phyloP scores from a whole-genome alignment of 495 filamentous ascomycete genomes.

The Zalerion maritima region DNA sequence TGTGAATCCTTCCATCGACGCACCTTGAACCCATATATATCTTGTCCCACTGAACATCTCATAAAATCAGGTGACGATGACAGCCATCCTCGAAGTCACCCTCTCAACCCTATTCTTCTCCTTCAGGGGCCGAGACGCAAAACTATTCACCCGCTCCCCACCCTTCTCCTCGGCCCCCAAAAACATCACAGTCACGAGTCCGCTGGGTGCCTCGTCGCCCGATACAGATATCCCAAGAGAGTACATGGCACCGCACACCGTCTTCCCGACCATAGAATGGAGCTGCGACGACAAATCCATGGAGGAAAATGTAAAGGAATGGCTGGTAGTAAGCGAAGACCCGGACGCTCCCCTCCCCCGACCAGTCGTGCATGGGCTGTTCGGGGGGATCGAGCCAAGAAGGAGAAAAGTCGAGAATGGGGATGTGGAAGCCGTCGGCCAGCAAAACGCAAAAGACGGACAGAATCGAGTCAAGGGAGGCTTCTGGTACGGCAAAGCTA shows the following conservation, averaged over 20 bases:
- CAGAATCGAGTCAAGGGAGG: slow-evolving; percentile 24
- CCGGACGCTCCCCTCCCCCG: slow-evolving; percentile 32
- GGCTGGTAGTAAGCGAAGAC: slow-evolving; percentile 34
- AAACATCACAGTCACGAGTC: too few relatives aligned
- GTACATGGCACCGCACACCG: too few relatives aligned
- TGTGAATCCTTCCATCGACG: too few relatives aligned
- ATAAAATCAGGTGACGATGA: slow-evolving; percentile 7
- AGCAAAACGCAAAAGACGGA: slow-evolving; percentile 9
- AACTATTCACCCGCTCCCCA: slow-evolving; percentile 29
- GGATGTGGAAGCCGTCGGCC: slow-evolving; percentile 22
- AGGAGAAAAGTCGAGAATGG: slow-evolving; percentile 20
- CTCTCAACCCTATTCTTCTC: slow-evolving; percentile 21
- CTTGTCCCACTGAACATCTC: too few relatives aligned
- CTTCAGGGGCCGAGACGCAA: slow-evolving; percentile 27
- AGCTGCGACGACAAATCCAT: slow-evolving; percentile 13
- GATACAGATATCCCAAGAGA: too few relatives aligned
- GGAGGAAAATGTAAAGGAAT: slow-evolving; percentile 25
- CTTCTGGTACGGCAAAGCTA: slow-evolving; percentile 31
- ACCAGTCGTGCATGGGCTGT: slow-evolving; percentile 26
- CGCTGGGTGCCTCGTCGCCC: too few relatives aligned
- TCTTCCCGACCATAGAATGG: slow-evolving; percentile 32
- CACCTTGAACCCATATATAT: too few relatives aligned
- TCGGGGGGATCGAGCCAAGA: slow-evolving; percentile 25
- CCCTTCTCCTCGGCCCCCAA: too few relatives aligned
- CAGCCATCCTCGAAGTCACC: slow-evolving; percentile 20